Base-by-base conservation (phyloP, 192 early-diverging fungal species). In the Diversispora eburnea region DNA sequence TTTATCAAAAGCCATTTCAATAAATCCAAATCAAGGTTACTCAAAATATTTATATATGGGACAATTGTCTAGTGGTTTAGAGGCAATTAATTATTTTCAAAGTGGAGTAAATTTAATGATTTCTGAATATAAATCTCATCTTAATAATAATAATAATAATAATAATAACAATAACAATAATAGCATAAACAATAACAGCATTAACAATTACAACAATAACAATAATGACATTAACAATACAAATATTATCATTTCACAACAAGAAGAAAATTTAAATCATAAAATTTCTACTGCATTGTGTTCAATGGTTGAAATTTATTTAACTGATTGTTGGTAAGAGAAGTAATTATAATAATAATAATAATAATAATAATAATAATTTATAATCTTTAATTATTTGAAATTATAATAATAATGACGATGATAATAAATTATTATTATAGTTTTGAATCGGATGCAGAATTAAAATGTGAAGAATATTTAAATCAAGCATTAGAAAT, bases 221-320 rank as follows among this genome's bases (percentile, higher is more conserved):
- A 33, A 33, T 33, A 33, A 33, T 33, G 25, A 33, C 2, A 33
- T 33, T 33, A 33, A 33, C 25, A 33, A 33, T 33, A 33, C 25
- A 33, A 33, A 33, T 33, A 33, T 33, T 33, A 33, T 33, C 25
- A 33, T 33, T 77, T 62, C 15, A 48, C 45, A 10, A 63, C 43
- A 63, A 63, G 39, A 63, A 42, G 61, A 63, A 25, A 3, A 5
- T 65, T 68, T 94, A 3, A 77, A 75, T 19, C 75, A 82, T 39
- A 94, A 96, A 75, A 89, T 94, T 68, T 88, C 94, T 0, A 85
- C 86, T 55, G 95, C 95, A 12, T 85, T 95, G 22, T 95, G 94
- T 80, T 92, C 95, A 48, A 95, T 99, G 88, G 88, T 93, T 3
- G 98, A 99, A 77, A 94, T 98, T 20, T 99, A 95, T 79, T 88